Evolutionary conservation across 345 rosid species (phyloP).

Genomic region (Toxicodendron radicans): DNA sequence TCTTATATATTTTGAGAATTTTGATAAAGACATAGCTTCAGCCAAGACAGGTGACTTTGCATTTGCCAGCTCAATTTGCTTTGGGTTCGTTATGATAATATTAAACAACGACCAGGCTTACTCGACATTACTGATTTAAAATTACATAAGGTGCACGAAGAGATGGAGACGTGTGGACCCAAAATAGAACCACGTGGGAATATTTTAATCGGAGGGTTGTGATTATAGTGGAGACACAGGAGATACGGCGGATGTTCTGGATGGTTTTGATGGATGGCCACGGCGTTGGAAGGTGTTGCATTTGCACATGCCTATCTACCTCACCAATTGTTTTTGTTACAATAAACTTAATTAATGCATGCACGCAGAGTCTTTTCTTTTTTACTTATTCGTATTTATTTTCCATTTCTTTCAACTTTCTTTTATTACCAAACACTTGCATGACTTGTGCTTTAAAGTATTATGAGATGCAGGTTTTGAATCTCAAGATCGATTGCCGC

Average conservation of each 20-base stretch:
- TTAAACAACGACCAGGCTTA: background rate
- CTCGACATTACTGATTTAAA: conserved; percentile 4
- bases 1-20: background rate
- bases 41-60: conserved; percentile 23
- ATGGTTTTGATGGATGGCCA: too few species aligned
- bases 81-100: conserved; percentile 6
- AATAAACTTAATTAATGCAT: conserved; percentile 9
- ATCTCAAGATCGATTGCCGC: conserved; percentile 26
- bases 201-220: background rate
- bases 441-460: background rate
- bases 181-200: conserved; percentile 22
- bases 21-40: conserved; percentile 20
- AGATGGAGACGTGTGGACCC: conserved; percentile 30
- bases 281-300: conserved; percentile 41
- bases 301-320: conserved; percentile 29
- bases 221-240: conserved; percentile 30
- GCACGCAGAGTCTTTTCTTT: too few species aligned
- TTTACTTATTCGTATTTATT: too few species aligned
- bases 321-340: conserved; percentile 10
- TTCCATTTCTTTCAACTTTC: background rate
- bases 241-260: conserved; percentile 53
- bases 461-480: conserved; percentile 16
- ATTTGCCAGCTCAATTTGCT: conserved; percentile 19
- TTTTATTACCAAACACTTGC: conserved; percentile 10
- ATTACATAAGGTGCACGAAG: conserved; percentile 15